These are phyloP conservation scores for Arthrobotrys megalospora DNA, from an alignment of 2,329 filamentous ascomycete genomes.

Conservation along the genomic window DNA sequence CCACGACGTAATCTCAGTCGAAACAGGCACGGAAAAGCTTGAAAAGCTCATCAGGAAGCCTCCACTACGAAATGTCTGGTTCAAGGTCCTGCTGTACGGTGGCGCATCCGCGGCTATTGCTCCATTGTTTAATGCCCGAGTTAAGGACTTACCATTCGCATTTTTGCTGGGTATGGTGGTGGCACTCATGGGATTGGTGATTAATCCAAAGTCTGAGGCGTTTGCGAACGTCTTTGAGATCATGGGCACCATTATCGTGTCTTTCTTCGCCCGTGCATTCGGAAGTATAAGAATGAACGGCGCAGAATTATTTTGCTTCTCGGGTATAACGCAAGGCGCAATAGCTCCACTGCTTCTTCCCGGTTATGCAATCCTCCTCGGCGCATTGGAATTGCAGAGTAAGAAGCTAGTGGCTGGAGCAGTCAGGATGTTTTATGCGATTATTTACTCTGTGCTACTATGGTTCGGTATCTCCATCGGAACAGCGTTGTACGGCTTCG, in stretches of 20 bases:
- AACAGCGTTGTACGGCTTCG: constrained; percentile 75
- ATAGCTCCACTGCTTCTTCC: constrained; percentile 80
- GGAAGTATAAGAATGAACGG: constrained; percentile 74
- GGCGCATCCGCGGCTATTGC: constrained; percentile 82
- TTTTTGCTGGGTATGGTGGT: constrained; percentile 83
- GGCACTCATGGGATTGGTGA: constrained; percentile 80
- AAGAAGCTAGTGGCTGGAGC: constrained; percentile 79
- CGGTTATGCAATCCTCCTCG: constrained; percentile 74
- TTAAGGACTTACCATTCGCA: constrained; percentile 82
- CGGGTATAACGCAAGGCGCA: constrained; percentile 78
- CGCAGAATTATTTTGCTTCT: constrained; percentile 78
- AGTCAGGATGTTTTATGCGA: constrained; percentile 81
- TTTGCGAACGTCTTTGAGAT: constrained; percentile 79
- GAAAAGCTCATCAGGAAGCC: constrained; percentile 68
- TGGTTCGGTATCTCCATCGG: constrained; percentile 82
- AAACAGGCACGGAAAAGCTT: constrained; percentile 78
- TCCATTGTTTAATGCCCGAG: constrained; percentile 83
- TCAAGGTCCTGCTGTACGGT: constrained; percentile 78
- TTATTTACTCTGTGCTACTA: constrained; percentile 80
- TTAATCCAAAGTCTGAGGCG: constrained; percentile 82
- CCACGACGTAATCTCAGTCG: constrained; percentile 79
- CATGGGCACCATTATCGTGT: constrained; percentile 76
- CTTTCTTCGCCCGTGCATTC: constrained; percentile 78
- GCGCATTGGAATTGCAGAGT: constrained; percentile 78
- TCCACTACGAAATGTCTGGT: constrained; percentile 57